Evolutionary conservation across 2,329 filamentous ascomycete genomes (phyloP).

Genomic region (Aspergillus alliaceus): DNA sequence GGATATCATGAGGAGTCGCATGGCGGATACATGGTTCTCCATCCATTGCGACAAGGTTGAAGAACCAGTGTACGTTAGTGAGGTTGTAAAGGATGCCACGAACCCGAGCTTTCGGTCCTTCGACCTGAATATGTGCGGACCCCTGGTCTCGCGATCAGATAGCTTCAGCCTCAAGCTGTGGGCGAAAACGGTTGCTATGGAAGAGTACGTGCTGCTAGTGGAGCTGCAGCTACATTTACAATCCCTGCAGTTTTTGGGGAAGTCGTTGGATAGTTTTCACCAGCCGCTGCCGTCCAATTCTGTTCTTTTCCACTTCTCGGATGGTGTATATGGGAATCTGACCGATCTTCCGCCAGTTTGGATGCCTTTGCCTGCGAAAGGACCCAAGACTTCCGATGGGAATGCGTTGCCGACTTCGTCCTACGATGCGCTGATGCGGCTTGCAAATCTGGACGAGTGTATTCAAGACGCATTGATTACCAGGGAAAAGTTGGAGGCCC

Average conservation of each 20-base stretch:
- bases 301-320: conserved; percentile 78
- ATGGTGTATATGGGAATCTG: conserved; percentile 79
- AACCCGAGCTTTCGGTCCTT: conserved; percentile 91
- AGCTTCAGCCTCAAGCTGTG: conserved; percentile 71
- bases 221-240: conserved; percentile 71
- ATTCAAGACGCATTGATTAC: conserved; percentile 86
- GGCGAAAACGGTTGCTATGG: conserved; percentile 59
- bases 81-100: conserved; percentile 74
- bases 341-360: conserved; percentile 61
- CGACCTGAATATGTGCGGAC: conserved; percentile 65
- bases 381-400: conserved; percentile 46
- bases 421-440: conserved; percentile 82
- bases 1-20: conserved; percentile 65
- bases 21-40: conserved; percentile 89
- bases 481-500: conserved; percentile 69
- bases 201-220: conserved; percentile 64
- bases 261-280: conserved; percentile 61
- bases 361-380: conserved; percentile 16
- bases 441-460: conserved; percentile 85
- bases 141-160: conserved; percentile 65
- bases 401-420: conserved; percentile 67
- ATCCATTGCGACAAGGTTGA: conserved; percentile 66
- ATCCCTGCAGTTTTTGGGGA: conserved; percentile 76
- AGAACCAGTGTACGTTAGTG: conserved; percentile 87
- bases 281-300: conserved; percentile 78